A percentile compares a stretch with the other conserved stretches of the same genome.
phyloP scores from a whole-genome alignment of 805 yeast genomes.

The Cyberlindnera mrakii region DNA sequence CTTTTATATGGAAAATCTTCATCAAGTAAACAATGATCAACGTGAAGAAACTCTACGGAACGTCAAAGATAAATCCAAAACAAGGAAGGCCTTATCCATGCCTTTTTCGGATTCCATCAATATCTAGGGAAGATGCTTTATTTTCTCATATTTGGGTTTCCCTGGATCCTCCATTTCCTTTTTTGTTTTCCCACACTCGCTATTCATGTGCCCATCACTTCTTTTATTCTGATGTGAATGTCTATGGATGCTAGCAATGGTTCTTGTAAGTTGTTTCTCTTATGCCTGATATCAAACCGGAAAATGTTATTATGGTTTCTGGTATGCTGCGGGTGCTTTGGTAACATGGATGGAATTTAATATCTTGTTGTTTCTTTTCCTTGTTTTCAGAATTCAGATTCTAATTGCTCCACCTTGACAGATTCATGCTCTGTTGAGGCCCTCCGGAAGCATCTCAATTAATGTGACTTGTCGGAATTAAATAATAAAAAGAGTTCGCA shows the following conservation, averaged over 20 bases:
- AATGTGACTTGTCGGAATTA: too few species aligned
- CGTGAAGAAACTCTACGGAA: constrained; percentile 33
- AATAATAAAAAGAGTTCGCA: too few species aligned
- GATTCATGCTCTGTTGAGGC: too few species aligned
- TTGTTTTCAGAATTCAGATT: too few species aligned
- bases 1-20: too few species aligned
- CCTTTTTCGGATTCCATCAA: constrained; percentile 23
- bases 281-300: constrained; percentile 30
- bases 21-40: constrained; percentile 24
- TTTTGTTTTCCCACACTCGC: constrained; percentile 27
- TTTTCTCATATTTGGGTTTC: constrained; percentile 26
- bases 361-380: too few species aligned
- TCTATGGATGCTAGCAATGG: constrained; percentile 35
- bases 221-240: constrained; percentile 25
- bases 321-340: constrained; percentile 30
- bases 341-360: constrained; percentile 30
- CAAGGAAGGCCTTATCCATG: constrained; percentile 22
- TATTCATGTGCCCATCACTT: constrained; percentile 25
- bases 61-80: constrained; percentile 24
- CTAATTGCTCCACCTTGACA: too few species aligned
- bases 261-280: constrained; percentile 25
- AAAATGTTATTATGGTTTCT: constrained; percentile 31
- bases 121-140: constrained; percentile 21
- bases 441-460: too few species aligned
- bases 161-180: constrained; percentile 26